Base-by-base conservation (phyloP, 2,329 filamentous ascomycete genomes). In the Xylaria multiplex region DNA sequence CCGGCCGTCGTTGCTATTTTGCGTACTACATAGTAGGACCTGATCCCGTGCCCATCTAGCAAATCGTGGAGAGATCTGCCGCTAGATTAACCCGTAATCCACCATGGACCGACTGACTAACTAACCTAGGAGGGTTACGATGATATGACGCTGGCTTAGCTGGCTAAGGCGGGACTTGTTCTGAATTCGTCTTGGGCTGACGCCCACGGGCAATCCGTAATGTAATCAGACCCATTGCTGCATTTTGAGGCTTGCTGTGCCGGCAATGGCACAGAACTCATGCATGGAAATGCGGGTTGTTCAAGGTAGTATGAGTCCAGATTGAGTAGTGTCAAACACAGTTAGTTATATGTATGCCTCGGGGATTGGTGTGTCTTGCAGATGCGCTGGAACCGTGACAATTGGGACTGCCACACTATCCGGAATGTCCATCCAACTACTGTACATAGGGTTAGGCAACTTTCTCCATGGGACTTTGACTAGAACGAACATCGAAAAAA, bases 11-110 rank as follows among this genome's bases (percentile, higher is more conserved):
- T 43, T 37, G n/a, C 30, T 32, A 2, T 43, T 52, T 59, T 63
- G 42, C 59, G 19, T 19, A 19, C 19, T 19, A 19, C 19, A 19
- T 19, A 30, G 19, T 19, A 30, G 54, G 27, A 30, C 46, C 40
- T 43, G 43, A 58, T 57, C 61, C 19, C 19, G 19, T 19, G 19
- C 24, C 27, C 40, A 62, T 54, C 46, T 6, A 42, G 50, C 37
- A 57, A 54, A 65, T 63, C 66, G 63, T 68, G 63, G 66, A 43
- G 66, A 60, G 64, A 66, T 66, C 66, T 64, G 53, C 53, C 64
- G 32, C 66, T 67, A 69, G 49, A 55, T 35, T 49, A 57, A 55
- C 56, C 42, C 14, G 19, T 19, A 19, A 19, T 19, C 19, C 19
- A 19, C 19, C 19, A 19, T 37, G 62, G 45, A 48, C 46, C 58